phyloP scores from a whole-genome alignment of 805 yeast genomes.

The Allodekkera sacchari region DNA sequence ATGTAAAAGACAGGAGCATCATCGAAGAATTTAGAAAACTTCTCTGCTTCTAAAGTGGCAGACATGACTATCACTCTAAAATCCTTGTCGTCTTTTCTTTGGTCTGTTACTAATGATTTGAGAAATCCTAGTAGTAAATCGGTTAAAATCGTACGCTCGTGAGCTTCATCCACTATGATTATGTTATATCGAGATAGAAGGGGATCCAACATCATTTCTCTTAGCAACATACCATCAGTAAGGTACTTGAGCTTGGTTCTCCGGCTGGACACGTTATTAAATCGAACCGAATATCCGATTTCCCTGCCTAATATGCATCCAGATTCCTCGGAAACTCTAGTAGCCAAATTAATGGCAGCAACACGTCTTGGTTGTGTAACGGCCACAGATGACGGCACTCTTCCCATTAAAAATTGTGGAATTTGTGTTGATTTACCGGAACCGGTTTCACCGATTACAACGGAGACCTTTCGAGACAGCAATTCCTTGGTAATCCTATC shows the following conservation, averaged over 20 bases:
- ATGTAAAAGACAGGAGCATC: slow-evolving; percentile 78
- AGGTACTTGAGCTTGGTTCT: slow-evolving; percentile 72
- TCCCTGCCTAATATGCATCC: slow-evolving; percentile 70
- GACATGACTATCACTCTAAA: slow-evolving; percentile 84
- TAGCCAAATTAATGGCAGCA: slow-evolving; percentile 91
- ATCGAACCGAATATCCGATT: slow-evolving; percentile 91
- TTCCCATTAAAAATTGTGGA: slow-evolving; percentile 77
- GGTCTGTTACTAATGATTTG: slow-evolving; percentile 47
- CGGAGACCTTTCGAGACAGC: slow-evolving; percentile 52
- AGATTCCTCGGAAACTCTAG: slow-evolving; percentile 83
- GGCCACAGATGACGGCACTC: slow-evolving; percentile 51
- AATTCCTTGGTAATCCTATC: slow-evolving; percentile 53
- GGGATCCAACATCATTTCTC: slow-evolving; percentile 80
- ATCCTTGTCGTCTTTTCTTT: slow-evolving; percentile 38
- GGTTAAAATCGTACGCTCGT: slow-evolving; percentile 88
- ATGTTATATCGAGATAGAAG: slow-evolving; percentile 58
- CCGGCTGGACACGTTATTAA: slow-evolving; percentile 55
- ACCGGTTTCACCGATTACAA: slow-evolving; percentile 94
- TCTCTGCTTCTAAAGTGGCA: slow-evolving; percentile 90
- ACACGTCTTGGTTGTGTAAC: slow-evolving; percentile 97
- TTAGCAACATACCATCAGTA: slow-evolving; percentile 94
- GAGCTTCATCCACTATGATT: slow-evolving; percentile 91
- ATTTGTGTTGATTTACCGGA: slow-evolving; percentile 97
- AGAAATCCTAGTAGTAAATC: slow-evolving; percentile 86
- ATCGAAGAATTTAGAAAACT: slow-evolving; percentile 69